A percentile compares a stretch with the other conserved stretches of the same genome.
Conservation (phyloP, 2,329 filamentous ascomycete species). For the Pyrenophora teres region DNA sequence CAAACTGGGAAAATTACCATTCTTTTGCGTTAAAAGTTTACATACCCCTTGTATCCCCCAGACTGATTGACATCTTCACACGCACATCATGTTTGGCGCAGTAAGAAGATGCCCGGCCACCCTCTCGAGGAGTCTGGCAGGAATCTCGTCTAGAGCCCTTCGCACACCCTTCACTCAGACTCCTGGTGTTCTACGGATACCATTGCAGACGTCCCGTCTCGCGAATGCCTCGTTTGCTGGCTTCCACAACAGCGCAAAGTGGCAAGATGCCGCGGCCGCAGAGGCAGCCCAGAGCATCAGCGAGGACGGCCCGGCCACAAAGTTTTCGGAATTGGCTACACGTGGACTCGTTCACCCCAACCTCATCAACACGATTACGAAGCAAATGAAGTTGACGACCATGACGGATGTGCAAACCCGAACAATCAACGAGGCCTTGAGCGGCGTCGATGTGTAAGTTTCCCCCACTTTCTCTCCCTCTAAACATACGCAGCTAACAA, state of each 20-base stretch:
- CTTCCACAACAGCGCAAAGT: conserved; percentile 49
- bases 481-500: conserved; percentile 14
- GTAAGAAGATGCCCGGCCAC: conserved; percentile 49
- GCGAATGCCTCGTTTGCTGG: conserved; percentile 30
- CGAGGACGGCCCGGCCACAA: conserved; percentile 43
- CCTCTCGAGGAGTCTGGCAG: conserved; percentile 39
- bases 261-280: conserved; percentile 41
- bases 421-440: conserved; percentile 79
- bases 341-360: conserved; percentile 62
- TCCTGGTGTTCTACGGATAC: conserved; percentile 24
- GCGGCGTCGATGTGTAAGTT: conserved; percentile 80
- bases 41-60: conserved; percentile 16
- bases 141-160: conserved; percentile 33
- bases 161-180: conserved; percentile 29
- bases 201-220: conserved; percentile 24
- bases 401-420: conserved; percentile 94
- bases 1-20: conserved; percentile 3
- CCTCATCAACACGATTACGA: conserved; percentile 70
- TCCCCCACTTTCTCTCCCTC: not conserved
- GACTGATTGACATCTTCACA: conserved; percentile 16
- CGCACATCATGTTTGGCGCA: conserved; percentile 50
- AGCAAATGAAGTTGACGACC: conserved; percentile 73
- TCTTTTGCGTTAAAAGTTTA: conserved; percentile 15
- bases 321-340: conserved; percentile 52
- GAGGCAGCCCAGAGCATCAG: conserved; percentile 20